Percentiles rank a stretch among this genome's conserved stretches.
phyloP scores from a whole-genome alignment of 2,329 filamentous ascomycete genomes.

The Triangularia verruculosa region DNA sequence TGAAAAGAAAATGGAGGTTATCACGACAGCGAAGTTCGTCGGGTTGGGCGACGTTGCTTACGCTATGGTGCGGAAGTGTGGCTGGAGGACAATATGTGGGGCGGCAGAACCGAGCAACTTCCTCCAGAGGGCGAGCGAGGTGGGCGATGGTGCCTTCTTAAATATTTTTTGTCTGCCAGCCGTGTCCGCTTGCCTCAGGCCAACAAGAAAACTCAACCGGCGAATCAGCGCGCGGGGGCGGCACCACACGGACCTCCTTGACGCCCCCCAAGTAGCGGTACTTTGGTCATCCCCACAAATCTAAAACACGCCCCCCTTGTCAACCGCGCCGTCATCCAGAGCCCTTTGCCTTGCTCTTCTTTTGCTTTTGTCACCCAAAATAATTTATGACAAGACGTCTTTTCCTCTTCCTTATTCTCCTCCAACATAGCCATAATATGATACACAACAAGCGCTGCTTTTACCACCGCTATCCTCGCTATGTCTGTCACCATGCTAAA shows the following conservation, averaged over 20 bases:
- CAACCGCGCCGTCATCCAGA: neutral
- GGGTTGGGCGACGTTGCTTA: neutral
- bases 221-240: neutral
- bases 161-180: neutral
- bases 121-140: neutral
- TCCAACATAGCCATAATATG: neutral
- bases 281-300: neutral
- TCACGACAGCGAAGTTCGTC: neutral
- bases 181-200: neutral
- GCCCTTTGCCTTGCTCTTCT: neutral
- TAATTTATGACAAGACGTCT: neutral
- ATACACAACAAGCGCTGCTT: neutral
- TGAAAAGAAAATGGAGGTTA: neutral
- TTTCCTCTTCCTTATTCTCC: no score
- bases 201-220: neutral
- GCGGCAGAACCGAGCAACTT: neutral
- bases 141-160: neutral
- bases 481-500: neutral
- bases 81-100: neutral
- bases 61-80: neutral
- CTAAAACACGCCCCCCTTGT: neutral
- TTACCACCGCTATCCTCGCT: neutral
- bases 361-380: neutral
- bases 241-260: neutral
- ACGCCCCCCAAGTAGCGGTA: neutral